Evolutionary conservation across 2,329 filamentous ascomycete species (phyloP).

Genomic region (Colletotrichum chrysophilum): DNA sequence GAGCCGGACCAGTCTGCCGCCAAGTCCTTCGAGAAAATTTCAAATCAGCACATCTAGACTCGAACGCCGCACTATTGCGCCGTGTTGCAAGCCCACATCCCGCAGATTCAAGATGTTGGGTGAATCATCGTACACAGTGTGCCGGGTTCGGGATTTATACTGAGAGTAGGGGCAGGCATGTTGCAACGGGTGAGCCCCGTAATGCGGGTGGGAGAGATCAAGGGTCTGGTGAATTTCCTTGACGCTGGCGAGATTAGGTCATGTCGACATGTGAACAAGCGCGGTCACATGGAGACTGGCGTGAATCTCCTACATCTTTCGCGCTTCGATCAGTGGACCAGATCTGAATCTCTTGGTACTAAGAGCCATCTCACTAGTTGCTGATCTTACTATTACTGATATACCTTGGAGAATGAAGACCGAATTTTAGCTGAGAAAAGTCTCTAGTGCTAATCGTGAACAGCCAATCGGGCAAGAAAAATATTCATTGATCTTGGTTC

Average conservation of each 20-base stretch:
- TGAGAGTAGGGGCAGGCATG: not conserved
- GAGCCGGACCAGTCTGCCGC: not conserved
- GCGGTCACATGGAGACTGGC: not conserved
- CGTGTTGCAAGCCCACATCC: not conserved
- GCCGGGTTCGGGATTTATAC: not conserved
- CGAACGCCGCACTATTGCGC: not conserved
- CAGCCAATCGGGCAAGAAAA: not conserved
- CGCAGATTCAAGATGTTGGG: not conserved
- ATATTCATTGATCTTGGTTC: not conserved
- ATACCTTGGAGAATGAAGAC: not conserved
- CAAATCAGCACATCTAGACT: not conserved
- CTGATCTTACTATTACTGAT: not conserved
- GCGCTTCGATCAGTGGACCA: not conserved
- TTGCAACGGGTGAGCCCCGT: not conserved
- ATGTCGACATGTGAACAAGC: not conserved
- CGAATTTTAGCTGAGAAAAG: rapidly evolving
- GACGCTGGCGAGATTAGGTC: not conserved
- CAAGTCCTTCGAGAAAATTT: not conserved
- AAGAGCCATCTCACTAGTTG: not conserved
- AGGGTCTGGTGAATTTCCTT: not conserved
- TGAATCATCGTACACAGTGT: not conserved
- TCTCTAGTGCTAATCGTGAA: too few species aligned
- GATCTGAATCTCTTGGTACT: not conserved
- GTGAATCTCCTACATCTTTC: not conserved
- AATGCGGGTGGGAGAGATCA: not conserved